These are phyloP conservation scores for Graphilbum sp. DNA, from an alignment of 2,329 filamentous ascomycete species.

Conservation along the genomic window DNA sequence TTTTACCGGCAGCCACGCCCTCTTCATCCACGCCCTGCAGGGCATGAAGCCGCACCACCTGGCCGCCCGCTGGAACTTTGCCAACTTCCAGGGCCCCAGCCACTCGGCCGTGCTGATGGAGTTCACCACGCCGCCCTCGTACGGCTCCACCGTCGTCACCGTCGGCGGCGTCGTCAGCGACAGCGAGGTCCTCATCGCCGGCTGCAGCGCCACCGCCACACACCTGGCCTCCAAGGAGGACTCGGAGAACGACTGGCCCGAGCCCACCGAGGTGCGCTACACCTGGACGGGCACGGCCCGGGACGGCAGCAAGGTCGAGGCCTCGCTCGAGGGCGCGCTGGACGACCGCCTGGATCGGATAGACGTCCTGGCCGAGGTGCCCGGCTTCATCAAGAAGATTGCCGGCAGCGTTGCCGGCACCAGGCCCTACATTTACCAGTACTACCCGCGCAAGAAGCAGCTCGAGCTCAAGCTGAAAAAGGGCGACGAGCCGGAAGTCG, in stretches of 20 bases:
- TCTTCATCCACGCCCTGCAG: constrained; percentile 77
- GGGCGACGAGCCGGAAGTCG: constrained; percentile 56
- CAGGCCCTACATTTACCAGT: constrained; percentile 98
- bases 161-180: constrained; percentile 74
- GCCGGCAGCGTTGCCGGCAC: constrained; percentile 78
- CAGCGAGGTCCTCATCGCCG: constrained; percentile 61
- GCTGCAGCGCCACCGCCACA: constrained; percentile 44
- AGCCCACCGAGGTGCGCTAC: constrained; percentile 60
- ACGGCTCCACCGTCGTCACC: constrained; percentile 68
- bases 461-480: constrained; percentile 69
- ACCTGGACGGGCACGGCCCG: constrained; percentile 64
- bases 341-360: constrained; percentile 62
- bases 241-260: constrained; percentile 71
- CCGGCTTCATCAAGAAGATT: constrained; percentile 87
- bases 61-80: constrained; percentile 84
- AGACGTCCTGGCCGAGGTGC: constrained; percentile 93
- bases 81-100: constrained; percentile 73
- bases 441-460: constrained; percentile 44
- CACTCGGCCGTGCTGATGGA: constrained; percentile 92
- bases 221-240: constrained; percentile 60
- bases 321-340: constrained; percentile 50
- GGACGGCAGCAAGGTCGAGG: constrained; percentile 58
- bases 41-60: constrained; percentile 99
- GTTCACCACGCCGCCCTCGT: constrained; percentile 84
- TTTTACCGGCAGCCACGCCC: constrained; percentile 64